Conservation (phyloP, 805 yeast genomes). For the Cyberlindnera suaveolens region DNA sequence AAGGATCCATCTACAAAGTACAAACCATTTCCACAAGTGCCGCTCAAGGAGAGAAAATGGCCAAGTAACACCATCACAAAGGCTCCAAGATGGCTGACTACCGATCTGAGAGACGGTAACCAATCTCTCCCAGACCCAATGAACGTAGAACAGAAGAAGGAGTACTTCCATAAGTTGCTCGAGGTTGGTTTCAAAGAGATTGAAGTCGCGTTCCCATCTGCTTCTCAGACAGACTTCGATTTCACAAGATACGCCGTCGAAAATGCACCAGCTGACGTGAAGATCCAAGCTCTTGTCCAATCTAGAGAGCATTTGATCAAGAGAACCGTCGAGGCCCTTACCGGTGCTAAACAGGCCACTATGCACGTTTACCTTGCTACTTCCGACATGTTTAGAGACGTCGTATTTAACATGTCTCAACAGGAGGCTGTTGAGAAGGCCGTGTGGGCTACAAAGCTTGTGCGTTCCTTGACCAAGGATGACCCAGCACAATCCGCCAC, state of each 20-base stretch:
- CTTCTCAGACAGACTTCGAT: slow-evolving; percentile 78
- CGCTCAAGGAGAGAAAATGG: slow-evolving; percentile 63
- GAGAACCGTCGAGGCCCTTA: slow-evolving; percentile 67
- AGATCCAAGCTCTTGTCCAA: slow-evolving; percentile 68
- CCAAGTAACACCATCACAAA: slow-evolving; percentile 58
- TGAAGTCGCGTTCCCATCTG: slow-evolving; percentile 77
- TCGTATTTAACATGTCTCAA: slow-evolving; percentile 66
- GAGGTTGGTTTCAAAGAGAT: slow-evolving; percentile 77
- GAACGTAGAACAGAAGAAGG: slow-evolving; percentile 69
- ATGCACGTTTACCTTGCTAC: slow-evolving; percentile 74
- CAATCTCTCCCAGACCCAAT: slow-evolving; percentile 80
- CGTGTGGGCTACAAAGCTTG: slow-evolving; percentile 62
- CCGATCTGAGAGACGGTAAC: slow-evolving; percentile 78
- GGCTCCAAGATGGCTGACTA: slow-evolving; percentile 77
- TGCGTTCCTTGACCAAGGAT: slow-evolving; percentile 65
- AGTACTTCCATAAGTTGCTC: slow-evolving; percentile 63
- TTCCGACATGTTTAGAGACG: slow-evolving; percentile 67
- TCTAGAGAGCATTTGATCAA: slow-evolving; percentile 69
- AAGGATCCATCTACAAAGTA: slow-evolving; percentile 65
- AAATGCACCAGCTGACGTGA: slow-evolving; percentile 69
- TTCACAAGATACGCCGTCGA: slow-evolving; percentile 77
- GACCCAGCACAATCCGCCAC: slow-evolving; percentile 61
- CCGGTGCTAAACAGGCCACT: slow-evolving; percentile 68
- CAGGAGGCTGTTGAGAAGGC: slow-evolving; percentile 66
- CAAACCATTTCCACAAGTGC: slow-evolving; percentile 46